Evolutionary conservation across 2,329 filamentous ascomycete species (phyloP), one percentile per base, ranked within the genome.

Genomic region (Monosporascus ibericus): DNA sequence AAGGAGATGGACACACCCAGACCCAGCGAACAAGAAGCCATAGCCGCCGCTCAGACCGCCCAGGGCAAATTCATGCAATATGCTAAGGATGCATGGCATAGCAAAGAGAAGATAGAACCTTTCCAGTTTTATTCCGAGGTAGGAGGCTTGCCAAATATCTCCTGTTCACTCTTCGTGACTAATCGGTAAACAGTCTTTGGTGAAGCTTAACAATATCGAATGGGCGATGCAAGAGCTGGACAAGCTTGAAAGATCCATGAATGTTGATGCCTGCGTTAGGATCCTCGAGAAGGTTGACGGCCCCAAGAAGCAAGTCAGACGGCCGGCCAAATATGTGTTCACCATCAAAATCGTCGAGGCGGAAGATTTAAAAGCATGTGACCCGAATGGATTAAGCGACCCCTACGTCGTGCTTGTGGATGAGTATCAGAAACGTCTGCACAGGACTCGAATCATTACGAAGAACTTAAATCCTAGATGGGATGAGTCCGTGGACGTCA

Each of bases 291-390:
- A 81, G 62, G 78, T 87, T 56, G 83, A 89, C 25, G 89, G 89
- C 8, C 86, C 88, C 1, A 84, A 84, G 64, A 77, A 81, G 52
- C 75, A 78, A 55, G 66, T 72, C 52, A 84, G 84, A 61, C 87
- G 84, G 62, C 83, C 86, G 42, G 88, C 84, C 57, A 96, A 95
- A 67, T 97, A 95, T 67, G 92, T 96, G 51, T 99, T 99, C 71
- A 97, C 94, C 1, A 92, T 99, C 72, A 99, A 99, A 73, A 92
- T 99, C 54, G 92, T 99, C 25, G 94, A 99, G 71, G 94, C 90
- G 8, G 94, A 99, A 71, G 94, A 99, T 63, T 77, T 99, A 61
- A 97, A 97, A 71, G 90, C 94, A n/a, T 97, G 94, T 67, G 94
- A 99, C 70, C 86, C 95, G 61, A 95, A 89, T 63, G 94, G 94